phyloP scores from a whole-genome alignment of 2,329 filamentous ascomycete genomes.

The Colletotrichum echinochloae region DNA sequence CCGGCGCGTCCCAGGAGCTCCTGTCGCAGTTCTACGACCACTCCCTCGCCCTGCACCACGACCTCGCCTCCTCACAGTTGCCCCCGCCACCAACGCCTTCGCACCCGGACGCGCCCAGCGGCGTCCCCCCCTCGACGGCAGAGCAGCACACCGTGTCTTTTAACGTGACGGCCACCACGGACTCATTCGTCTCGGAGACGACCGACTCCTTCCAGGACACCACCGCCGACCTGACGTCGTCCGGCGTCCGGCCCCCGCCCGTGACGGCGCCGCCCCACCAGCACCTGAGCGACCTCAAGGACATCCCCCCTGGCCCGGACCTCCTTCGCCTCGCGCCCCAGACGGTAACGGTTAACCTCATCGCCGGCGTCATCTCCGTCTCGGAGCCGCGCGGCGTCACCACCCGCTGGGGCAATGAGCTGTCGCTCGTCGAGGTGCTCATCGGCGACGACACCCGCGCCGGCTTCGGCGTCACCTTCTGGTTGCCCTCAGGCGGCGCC shows the following conservation, averaged over 20 bases:
- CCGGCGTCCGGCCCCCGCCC: conserved; percentile 45
- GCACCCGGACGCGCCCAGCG: conserved; percentile 16
- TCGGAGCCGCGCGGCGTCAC: conserved; percentile 74
- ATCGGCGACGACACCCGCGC: conserved; percentile 88
- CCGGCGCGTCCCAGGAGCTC: conserved; percentile 41
- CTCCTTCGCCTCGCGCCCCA: conserved; percentile 78
- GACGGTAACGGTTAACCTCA: conserved; percentile 83
- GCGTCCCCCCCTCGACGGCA: conserved; percentile 24
- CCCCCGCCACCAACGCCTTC: conserved; percentile 12
- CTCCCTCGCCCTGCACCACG: conserved; percentile 78
- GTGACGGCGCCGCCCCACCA: conserved; percentile 45
- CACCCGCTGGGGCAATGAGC: conserved; percentile 71
- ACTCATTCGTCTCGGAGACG: conserved; percentile 54
- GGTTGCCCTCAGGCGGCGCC: conserved; percentile 67
- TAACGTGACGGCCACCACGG: conserved; percentile 44
- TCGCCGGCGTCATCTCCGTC: conserved; percentile 83
- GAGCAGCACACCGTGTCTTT: conserved; percentile 13
- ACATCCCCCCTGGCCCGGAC: conserved; percentile 76
- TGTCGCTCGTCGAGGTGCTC: conserved; percentile 79
- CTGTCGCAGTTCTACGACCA: conserved; percentile 81
- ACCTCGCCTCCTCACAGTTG: conserved; percentile 72
- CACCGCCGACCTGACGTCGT: conserved; percentile 26
- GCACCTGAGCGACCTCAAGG: conserved; percentile 72
- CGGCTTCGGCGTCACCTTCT: conserved; percentile 86
- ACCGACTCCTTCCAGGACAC: conserved; percentile 45